Percentiles rank a stretch among this genome's conserved stretches.
phyloP scores from a whole-genome alignment of 371 early-diverging fungal genomes.

The Mortierella sp. region DNA sequence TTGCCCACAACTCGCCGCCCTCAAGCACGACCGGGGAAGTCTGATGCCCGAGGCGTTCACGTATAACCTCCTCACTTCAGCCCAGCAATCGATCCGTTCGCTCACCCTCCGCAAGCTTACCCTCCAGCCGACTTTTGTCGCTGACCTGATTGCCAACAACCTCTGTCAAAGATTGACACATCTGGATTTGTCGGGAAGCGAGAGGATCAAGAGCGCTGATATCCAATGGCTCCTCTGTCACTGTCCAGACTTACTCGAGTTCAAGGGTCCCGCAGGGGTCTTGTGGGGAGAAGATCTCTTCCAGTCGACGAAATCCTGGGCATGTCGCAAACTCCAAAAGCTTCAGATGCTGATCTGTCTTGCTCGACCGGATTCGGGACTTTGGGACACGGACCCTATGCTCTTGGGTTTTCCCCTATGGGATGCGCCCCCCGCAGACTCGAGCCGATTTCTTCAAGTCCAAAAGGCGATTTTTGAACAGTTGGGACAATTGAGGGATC shows the following conservation, averaged over 20 bases:
- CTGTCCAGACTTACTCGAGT: conserved; percentile 28
- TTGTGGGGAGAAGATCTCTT: conserved; percentile 39
- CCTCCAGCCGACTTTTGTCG: conserved; percentile 15
- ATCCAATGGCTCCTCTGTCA: conserved; percentile 28
- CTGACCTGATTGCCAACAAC: background rate
- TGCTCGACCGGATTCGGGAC: conserved; percentile 37
- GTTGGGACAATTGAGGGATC: conserved; percentile 9
- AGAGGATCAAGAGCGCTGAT: conserved; percentile 24
- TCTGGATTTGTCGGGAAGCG: conserved; percentile 18
- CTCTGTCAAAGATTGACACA: conserved; percentile 13
- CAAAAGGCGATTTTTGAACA: conserved; percentile 12
- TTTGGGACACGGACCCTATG: conserved; percentile 21
- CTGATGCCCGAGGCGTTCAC: conserved; percentile 1
- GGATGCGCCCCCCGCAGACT: conserved; percentile 3
- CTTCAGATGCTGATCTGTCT: conserved; percentile 30
- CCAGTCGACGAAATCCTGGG: conserved; percentile 15
- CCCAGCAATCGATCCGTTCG: background rate
- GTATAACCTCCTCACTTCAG: conserved; percentile 22
- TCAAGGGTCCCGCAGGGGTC: conserved; percentile 28
- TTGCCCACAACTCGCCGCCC: conserved; percentile 25
- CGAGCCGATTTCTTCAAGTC: conserved; percentile 18
- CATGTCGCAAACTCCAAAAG: conserved; percentile 21
- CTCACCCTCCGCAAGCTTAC: conserved; percentile 12
- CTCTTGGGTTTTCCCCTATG: background rate
- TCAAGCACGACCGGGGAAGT: conserved; percentile 6